These are phyloP conservation scores for Didymella arachidicola DNA, from an alignment of 2,329 filamentous ascomycete genomes.

Conservation along the genomic window DNA sequence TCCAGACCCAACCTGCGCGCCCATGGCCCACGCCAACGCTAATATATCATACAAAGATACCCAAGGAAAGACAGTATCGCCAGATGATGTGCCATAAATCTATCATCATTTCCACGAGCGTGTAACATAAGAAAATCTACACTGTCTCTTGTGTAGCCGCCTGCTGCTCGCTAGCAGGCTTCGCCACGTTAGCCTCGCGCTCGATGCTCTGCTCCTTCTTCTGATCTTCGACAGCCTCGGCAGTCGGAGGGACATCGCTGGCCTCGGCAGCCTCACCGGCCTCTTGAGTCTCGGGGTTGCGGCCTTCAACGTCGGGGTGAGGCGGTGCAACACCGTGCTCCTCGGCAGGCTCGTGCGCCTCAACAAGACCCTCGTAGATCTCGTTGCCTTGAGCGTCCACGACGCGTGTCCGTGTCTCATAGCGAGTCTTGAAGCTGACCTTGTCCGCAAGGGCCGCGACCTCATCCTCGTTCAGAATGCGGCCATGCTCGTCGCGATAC, in stretches of 20 bases:
- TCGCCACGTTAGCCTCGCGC: slow-evolving; percentile 44
- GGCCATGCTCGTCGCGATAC: slow-evolving; percentile 94
- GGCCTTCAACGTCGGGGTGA: slow-evolving; percentile 65
- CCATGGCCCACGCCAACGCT: slow-evolving; percentile 19
- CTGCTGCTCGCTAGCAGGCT: slow-evolving; percentile 51
- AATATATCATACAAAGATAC: slow-evolving; percentile 23
- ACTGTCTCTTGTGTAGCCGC: slow-evolving; percentile 44
- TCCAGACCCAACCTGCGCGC: slow-evolving; percentile 7
- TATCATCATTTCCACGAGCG: slow-evolving; percentile 5
- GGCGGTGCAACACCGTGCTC: slow-evolving; percentile 56
- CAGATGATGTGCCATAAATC: background rate
- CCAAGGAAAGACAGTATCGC: slow-evolving; percentile 4
- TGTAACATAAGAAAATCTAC: slow-evolving; percentile 18
- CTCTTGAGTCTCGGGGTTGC: slow-evolving; percentile 64
- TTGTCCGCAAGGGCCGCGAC: slow-evolving; percentile 87
- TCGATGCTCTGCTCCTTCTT: slow-evolving; percentile 56
- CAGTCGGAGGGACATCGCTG: slow-evolving; percentile 52
- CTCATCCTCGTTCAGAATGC: slow-evolving; percentile 82
- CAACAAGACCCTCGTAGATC: slow-evolving; percentile 60
- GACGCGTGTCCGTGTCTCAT: slow-evolving; percentile 90
- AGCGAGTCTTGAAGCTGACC: slow-evolving; percentile 93
- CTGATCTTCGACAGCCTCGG: slow-evolving; percentile 52
- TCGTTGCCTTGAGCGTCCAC: slow-evolving; percentile 83
- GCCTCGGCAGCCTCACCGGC: slow-evolving; percentile 49
- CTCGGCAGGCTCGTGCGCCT: slow-evolving; percentile 43